Evolutionary conservation across 1,284 basidiomycete species (phyloP), one percentile per base, ranked within the genome.

Genomic region (Blastosporella zonata): DNA sequence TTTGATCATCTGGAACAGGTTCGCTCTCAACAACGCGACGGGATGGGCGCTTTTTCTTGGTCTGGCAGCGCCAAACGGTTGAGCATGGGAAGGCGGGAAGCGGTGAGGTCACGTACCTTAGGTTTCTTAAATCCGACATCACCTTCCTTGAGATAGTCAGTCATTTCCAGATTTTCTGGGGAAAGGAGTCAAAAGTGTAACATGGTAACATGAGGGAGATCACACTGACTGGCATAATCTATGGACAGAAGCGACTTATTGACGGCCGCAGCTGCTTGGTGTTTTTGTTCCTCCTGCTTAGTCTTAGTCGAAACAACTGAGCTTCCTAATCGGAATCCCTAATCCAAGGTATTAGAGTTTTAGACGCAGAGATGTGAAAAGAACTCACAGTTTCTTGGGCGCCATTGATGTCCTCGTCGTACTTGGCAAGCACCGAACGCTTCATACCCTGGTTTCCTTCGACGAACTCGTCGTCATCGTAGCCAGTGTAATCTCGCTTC

Each of bases 91-190:
- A 27, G 6, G 34, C n/a, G 23, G 12, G 5, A 25, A 21, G 10
- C 28, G 15, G 1, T 18, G 18, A 49, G 37, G 1, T 8, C n/a
- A 59, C 67, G 48, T 52, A 85, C 90, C 78, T 95, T 98, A 3
- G 83, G 82, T 67, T 95, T 97, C 71, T 95, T 97, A 74, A 97
- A 97, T 1, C 91, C 93, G 15, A 85, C 71, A 53, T 98, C 93
- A 2, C 93, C 93, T 64, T 94, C 92, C 64, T 92, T 82, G 10
- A 94, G 67, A 60, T 99, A 98, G 66, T 98, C 96, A 10, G 81
- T 78, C 1, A 82, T 82, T 55, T 93, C 88, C 42, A 93, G 64
- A 57, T 94, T 94, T 73, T 97, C 91, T 95, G 57, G 13, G 45
- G 34, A 18, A 28, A 33, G 28, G 47, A 42, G 42, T 36, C 54